A percentile compares a stretch with the other conserved stretches of the same genome.
phyloP scores from a whole-genome alignment of 352 stramenopile genomes.

The Globisporangium alternatum region DNA sequence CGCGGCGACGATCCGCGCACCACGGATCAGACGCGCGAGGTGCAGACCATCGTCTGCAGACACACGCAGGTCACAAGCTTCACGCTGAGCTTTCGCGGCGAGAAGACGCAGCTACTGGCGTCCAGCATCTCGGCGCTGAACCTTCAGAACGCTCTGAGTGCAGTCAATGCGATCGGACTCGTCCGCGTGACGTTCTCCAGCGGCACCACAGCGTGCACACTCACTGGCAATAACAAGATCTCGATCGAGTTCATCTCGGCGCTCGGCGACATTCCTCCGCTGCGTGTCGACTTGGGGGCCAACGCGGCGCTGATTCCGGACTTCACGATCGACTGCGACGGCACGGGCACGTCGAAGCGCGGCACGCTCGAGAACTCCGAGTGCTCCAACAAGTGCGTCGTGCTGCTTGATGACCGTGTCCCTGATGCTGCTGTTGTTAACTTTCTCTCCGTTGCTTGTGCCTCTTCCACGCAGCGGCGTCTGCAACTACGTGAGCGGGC shows the following conservation, averaged over 20 bases:
- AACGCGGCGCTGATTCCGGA: slow-evolving; percentile 31
- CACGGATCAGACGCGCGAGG: slow-evolving; percentile 48
- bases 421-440: not conserved
- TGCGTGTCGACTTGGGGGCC: slow-evolving; percentile 33
- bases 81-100: slow-evolving; percentile 61
- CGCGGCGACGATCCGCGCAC: slow-evolving; percentile 71
- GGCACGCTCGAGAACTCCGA: slow-evolving; percentile 68
- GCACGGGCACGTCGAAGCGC: slow-evolving; percentile 40
- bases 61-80: slow-evolving; percentile 46
- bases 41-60: slow-evolving; percentile 58
- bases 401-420: not conserved
- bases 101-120: slow-evolving; percentile 30
- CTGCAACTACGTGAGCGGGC: slow-evolving; percentile 51
- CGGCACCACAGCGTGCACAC: slow-evolving; percentile 46
- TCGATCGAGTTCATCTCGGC: slow-evolving; percentile 57
- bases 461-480: slow-evolving; percentile 30
- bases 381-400: slow-evolving; percentile 71
- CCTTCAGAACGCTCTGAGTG: slow-evolving; percentile 41
- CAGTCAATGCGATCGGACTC: slow-evolving; percentile 32
- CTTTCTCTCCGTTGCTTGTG: not conserved
- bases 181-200: slow-evolving; percentile 57
- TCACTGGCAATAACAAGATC: slow-evolving; percentile 47
- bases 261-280: slow-evolving; percentile 51
- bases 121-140: slow-evolving; percentile 33
- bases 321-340: slow-evolving; percentile 60